phyloP scores from a whole-genome alignment of 257 asterid species.

The Gentiana macrophylla region DNA sequence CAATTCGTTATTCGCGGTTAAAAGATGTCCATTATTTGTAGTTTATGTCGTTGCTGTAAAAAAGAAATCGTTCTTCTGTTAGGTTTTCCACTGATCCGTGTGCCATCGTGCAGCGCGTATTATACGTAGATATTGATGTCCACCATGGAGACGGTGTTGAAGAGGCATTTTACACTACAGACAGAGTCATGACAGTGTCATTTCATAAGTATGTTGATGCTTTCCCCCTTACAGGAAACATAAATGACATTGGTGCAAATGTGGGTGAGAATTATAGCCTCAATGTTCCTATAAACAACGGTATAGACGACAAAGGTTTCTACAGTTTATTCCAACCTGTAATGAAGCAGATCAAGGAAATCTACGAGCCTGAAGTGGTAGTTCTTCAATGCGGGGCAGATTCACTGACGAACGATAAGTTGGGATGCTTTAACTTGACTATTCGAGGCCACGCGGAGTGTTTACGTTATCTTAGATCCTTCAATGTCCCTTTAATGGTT shows the following conservation, averaged over 20 bases:
- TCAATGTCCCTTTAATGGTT: constrained; percentile 61
- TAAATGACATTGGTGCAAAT: constrained; percentile 37
- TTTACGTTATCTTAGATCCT: constrained; percentile 49
- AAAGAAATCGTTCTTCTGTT: too few species aligned
- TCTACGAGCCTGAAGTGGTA: constrained; percentile 55
- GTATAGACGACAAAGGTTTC: constrained; percentile 42
- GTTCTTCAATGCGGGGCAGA: constrained; percentile 74
- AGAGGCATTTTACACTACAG: constrained; percentile 59
- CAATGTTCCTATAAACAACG: constrained; percentile 53
- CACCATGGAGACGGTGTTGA: constrained; percentile 73
- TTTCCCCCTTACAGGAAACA: constrained; percentile 60
- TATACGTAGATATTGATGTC: constrained; percentile 51
- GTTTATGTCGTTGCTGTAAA: too few species aligned
- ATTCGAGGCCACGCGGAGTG: constrained; percentile 65
- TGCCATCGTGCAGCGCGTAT: constrained; percentile 39
- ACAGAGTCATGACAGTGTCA: constrained; percentile 63
- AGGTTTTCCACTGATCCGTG: constrained; percentile 14
- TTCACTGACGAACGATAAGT: constrained; percentile 55
- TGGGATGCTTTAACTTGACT: constrained; percentile 61
- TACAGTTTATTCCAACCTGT: constrained; percentile 42
- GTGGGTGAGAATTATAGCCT: constrained; percentile 45
- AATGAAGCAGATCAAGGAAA: constrained; percentile 49
- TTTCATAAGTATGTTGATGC: constrained; percentile 46
- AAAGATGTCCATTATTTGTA: too few species aligned
- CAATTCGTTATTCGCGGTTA: too few species aligned